Base-by-base conservation (phyloP, 306 rosid species). In the Prunus mume region DNA sequence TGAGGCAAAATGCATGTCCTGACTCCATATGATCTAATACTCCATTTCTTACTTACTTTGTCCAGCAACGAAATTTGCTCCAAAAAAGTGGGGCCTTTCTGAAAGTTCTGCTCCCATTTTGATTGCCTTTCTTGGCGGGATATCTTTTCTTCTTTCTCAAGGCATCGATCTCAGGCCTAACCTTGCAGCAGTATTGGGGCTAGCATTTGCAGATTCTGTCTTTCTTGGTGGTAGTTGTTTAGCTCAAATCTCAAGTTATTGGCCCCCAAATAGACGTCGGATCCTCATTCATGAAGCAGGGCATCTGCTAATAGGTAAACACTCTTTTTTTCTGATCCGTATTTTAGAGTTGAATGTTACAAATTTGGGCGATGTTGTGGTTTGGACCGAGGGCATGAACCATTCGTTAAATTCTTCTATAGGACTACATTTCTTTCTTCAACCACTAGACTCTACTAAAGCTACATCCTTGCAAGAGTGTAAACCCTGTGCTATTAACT, bases 271-370 rank as follows among this genome's bases (percentile, higher is more conserved):
- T 86, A 88, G 91, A 81, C 90, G 91, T 14, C 84, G 96, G 65
- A 92, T 95, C 81, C 87, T 95, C 24, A 76, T 95, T 81, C 98
- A 95, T 66, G 98, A 95, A 90, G 97, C 98, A 73, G 97, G 98
- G 72, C 98, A 92, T 84, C 91, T 90, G 68, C 69, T 92, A 80
- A 79, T 78, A 25, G 98, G 97, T 88, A 83, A 79, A 54, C 61
- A 64, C n/a, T 45, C 52, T 50, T 57, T 34, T 38, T 30, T 74
- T 76, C 49, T 76, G 43, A 17, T 79, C 22, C 43, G 18, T 1
- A 18, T 72, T 54, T 10, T 49, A 50, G 32, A 11, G 19, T 52
- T 68, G 46, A 17, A 70, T 49, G 14, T 20, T 52, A 27, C 15
- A 34, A 20, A 45, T 45, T 41, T 68, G 49, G 27, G n/a, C 1